Percentiles rank a stretch among this genome's conserved stretches.
Evolutionary conservation across 176 grass and related monocot species (phyloP).

Genomic region (Carex kokanica): DNA sequence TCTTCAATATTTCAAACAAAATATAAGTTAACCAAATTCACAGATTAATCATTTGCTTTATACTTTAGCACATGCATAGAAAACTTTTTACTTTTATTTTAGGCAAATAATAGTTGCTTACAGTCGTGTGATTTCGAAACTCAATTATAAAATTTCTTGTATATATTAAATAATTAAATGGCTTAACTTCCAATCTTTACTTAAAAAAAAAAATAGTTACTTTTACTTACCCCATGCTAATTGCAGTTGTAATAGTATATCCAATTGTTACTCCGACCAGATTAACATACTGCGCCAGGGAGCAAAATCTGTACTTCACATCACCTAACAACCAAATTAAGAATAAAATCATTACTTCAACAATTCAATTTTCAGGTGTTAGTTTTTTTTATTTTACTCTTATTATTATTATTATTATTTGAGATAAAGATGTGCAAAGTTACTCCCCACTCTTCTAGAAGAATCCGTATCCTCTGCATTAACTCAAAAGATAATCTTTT

Average conservation of each 20-base stretch:
- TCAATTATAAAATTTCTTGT: no score
- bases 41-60: background rate
- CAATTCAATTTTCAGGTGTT: background rate
- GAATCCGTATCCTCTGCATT: no score
- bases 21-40: background rate
- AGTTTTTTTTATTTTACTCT: no score
- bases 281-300: constrained; percentile 78
- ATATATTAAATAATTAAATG: no score
- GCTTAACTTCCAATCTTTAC: no score
- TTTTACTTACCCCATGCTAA: constrained; percentile 91
- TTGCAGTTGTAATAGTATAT: constrained; percentile 92
- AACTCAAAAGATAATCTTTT: no score
- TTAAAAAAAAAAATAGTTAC: background rate
- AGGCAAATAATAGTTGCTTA: no score
- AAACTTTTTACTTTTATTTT: no score
- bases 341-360: background rate
- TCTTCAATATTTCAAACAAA: background rate
- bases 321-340: constrained; percentile 40
- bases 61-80: background rate
- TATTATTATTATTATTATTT: no score
- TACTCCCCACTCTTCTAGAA: no score
- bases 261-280: constrained; percentile 77
- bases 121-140: no score
- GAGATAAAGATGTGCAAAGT: background rate
- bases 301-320: constrained; percentile 53